These are phyloP conservation scores for Millerozyma miso DNA, from an alignment of 805 yeast species.

Conservation along the genomic window DNA sequence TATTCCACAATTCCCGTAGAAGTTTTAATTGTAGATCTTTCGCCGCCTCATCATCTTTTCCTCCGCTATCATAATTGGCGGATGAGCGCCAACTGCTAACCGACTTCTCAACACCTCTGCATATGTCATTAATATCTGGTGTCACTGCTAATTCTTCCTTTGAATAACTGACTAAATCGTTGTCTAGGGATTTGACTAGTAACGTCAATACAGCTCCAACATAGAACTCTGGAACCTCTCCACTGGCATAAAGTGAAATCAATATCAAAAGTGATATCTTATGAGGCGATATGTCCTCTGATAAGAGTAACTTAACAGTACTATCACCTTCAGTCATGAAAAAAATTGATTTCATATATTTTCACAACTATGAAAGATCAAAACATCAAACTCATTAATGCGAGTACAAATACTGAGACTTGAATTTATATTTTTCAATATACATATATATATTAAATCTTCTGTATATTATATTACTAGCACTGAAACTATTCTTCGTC, in stretches of 20 bases:
- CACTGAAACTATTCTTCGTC: slow-evolving; percentile 25
- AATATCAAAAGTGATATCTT: slow-evolving; percentile 49
- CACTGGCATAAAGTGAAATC: slow-evolving; percentile 19
- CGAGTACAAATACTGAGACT: background rate
- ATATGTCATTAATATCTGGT: slow-evolving; percentile 30
- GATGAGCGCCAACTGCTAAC: background rate
- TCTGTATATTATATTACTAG: too few species aligned
- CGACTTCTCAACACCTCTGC: slow-evolving; percentile 14
- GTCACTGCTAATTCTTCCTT: slow-evolving; percentile 18
- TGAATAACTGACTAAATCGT: slow-evolving; percentile 24
- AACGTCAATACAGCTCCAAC: slow-evolving; percentile 37
- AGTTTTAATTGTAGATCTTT: slow-evolving; percentile 25
- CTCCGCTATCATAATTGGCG: background rate
- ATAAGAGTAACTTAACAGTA: slow-evolving; percentile 20
- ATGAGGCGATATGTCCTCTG: slow-evolving; percentile 49
- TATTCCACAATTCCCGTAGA: slow-evolving; percentile 40
- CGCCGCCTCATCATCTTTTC: slow-evolving; percentile 15
- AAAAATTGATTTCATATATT: background rate
- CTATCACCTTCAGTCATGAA: slow-evolving; percentile 1
- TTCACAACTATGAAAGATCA: background rate
- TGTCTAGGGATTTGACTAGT: slow-evolving; percentile 41
- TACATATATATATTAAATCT: too few species aligned
- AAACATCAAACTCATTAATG: background rate
- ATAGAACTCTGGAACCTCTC: slow-evolving; percentile 21
- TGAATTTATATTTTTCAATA: too few species aligned